Evolutionary conservation across 2,329 filamentous ascomycete species (phyloP), one percentile per base, ranked within the genome.

Genomic region (Nothopassalora personata): DNA sequence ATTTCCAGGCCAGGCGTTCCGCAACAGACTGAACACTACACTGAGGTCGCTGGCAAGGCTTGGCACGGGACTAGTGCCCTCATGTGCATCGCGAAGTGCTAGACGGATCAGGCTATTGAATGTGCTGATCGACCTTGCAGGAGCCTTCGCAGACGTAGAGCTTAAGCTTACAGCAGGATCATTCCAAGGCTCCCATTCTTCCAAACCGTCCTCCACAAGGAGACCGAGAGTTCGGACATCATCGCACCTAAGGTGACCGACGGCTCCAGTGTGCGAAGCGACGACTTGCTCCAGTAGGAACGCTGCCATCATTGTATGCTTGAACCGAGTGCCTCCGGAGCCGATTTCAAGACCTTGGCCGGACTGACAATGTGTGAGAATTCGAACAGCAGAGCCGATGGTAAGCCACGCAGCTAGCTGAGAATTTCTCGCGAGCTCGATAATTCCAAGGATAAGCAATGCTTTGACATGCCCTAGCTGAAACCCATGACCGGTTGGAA

Each of bases 131-230:
- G 66, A 69, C 56, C 69, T 68, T 28, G 57, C 69, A 62, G 61
- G 75, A 61, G 62, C 74, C 72, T 58, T 77, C 66, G 60, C 78
- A 77, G 28, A 18, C 13, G 49, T 53, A 6, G 56, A 54, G 45
- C 48, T 51, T 11, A 59, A 46, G 19, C 52, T 58, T 27, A 49
- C 48, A 31, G 64, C 54, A 27, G 70, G 69, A 53, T 85, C 82
- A 18, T 79, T 78, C 88, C 88, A 91, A 1, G 86, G 84, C 64
- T 88, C 84, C 87, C 87, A 90, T 73, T 90, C 87, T 67, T 90
- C 88, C 19, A 87, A 74, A 1, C 86, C 86, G 65, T 88, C 85
- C 70, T 89, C 86, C 28, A 83, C 78, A 2, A 88, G 74, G 2
- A 74, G 71, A 9, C 80, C 79, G 31, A 79, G 69, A 39, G 73